Percentiles rank a stretch among this genome's conserved stretches.
phyloP scores from a whole-genome alignment of 495 filamentous ascomycete species.

The Aspergillus affinis region DNA sequence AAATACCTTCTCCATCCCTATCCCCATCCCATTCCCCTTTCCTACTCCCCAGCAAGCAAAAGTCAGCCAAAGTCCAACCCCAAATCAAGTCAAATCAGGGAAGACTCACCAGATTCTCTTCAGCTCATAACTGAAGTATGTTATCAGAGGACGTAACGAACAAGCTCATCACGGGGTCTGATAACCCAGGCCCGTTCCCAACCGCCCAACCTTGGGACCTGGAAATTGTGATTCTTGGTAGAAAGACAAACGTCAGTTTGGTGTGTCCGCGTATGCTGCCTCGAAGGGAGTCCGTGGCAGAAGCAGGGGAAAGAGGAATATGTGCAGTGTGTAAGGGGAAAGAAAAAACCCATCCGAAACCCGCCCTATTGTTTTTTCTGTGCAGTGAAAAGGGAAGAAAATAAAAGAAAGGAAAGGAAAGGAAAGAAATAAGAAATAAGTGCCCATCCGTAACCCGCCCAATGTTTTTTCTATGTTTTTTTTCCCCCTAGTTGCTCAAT shows the following conservation, averaged over 20 bases:
- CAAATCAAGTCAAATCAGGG: neutral
- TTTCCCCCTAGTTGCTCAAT: too few relatives aligned
- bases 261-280: neutral
- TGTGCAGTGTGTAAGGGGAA: too few relatives aligned
- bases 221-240: neutral
- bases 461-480: too few relatives aligned
- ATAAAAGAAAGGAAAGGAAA: neutral
- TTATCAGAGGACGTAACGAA: neutral
- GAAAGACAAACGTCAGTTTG: neutral
- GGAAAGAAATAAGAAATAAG: too few relatives aligned
- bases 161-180: neutral
- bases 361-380: too few relatives aligned
- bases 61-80: neutral
- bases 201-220: conserved; percentile 14
- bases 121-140: neutral
- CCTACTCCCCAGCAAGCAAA: neutral
- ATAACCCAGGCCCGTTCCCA: conserved; percentile 22
- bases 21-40: too few relatives aligned
- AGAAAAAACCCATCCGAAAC: too few relatives aligned
- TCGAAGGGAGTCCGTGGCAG: too few relatives aligned
- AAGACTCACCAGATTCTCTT: neutral
- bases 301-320: too few relatives aligned
- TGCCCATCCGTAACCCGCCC: too few relatives aligned
- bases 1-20: neutral
- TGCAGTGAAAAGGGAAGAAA: neutral